Conservation (phyloP, 2,329 filamentous ascomycete species). For the Apiospora aurea region DNA sequence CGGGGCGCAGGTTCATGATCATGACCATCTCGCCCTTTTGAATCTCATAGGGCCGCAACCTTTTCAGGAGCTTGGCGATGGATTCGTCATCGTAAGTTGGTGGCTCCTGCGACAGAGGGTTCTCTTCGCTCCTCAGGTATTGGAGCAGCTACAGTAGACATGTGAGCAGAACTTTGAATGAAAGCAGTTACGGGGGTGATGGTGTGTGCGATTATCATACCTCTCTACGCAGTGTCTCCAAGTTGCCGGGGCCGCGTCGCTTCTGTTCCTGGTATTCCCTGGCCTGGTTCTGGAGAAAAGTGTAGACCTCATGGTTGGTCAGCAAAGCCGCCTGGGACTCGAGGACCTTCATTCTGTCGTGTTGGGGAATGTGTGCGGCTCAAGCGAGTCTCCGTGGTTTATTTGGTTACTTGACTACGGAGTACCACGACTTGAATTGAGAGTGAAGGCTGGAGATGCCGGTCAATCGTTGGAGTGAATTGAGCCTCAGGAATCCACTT, state of each 20-base stretch:
- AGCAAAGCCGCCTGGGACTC: conserved; percentile 74
- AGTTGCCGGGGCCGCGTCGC: conserved; percentile 61
- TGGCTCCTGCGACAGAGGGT: conserved; percentile 63
- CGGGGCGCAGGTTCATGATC: conserved; percentile 71
- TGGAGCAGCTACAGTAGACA: conserved; percentile 59
- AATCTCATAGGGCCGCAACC: conserved; percentile 63
- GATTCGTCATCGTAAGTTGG: conserved; percentile 59
- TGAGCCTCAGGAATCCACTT: conserved; percentile 20
- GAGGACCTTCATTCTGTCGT: conserved; percentile 70
- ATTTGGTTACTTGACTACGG: neutral
- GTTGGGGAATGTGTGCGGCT: neutral
- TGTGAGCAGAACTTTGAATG: neutral
- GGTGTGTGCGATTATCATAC: conserved; percentile 49
- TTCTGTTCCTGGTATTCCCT: conserved; percentile 58
- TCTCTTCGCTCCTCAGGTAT: conserved; percentile 63
- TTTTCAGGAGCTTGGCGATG: conserved; percentile 61
- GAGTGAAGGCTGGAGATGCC: conserved; percentile 18
- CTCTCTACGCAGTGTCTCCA: conserved; percentile 69
- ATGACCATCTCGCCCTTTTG: conserved; percentile 74
- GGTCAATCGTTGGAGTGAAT: conserved; percentile 5
- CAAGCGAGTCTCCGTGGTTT: neutral
- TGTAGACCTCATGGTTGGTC: conserved; percentile 76
- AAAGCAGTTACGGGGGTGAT: neutral
- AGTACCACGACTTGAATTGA: conserved; percentile 1
- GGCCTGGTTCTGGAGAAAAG: conserved; percentile 66